These are phyloP conservation scores for Phymatotrichopsis omnivora DNA, from an alignment of 2,329 filamentous ascomycete genomes.

Conservation along the genomic window DNA sequence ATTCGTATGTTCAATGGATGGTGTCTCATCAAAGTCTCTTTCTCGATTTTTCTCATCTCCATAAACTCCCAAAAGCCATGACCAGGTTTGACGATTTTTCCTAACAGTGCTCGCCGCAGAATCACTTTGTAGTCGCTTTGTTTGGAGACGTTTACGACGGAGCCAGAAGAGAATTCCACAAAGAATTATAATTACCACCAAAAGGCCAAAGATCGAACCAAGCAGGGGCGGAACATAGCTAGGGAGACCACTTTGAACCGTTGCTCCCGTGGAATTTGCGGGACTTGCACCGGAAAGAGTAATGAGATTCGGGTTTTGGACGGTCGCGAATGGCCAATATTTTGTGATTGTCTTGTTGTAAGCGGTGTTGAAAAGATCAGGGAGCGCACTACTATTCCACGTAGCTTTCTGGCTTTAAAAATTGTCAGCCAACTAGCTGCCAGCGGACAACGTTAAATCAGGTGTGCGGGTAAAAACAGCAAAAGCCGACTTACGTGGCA, in stretches of 20 bases:
- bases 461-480: too few relatives aligned
- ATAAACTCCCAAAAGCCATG: slow-evolving; percentile 24
- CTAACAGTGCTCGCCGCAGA: slow-evolving; percentile 24
- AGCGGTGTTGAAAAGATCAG: slow-evolving; percentile 18
- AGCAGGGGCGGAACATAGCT: slow-evolving; percentile 27
- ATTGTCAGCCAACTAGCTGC: too few relatives aligned
- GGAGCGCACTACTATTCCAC: slow-evolving; percentile 25
- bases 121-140: slow-evolving; percentile 15
- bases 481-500: too few relatives aligned
- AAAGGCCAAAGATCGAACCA: slow-evolving; percentile 24
- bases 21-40: slow-evolving; percentile 5
- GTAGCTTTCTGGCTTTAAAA: too few relatives aligned
- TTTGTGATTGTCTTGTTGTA: slow-evolving; percentile 21
- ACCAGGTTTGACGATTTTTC: slow-evolving; percentile 24
- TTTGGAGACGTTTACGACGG: slow-evolving; percentile 15
- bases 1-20: slow-evolving; percentile 5
- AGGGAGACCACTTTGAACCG: slow-evolving; percentile 11
- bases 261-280: not conserved
- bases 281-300: not conserved
- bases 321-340: slow-evolving; percentile 21
- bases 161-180: slow-evolving; percentile 24
- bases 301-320: not conserved
- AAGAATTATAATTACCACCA: slow-evolving; percentile 24
- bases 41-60: slow-evolving; percentile 22
- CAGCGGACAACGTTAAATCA: too few relatives aligned